phyloP scores from a whole-genome alignment of 176 grass and related monocot genomes.

The Oryza rufipogon region DNA sequence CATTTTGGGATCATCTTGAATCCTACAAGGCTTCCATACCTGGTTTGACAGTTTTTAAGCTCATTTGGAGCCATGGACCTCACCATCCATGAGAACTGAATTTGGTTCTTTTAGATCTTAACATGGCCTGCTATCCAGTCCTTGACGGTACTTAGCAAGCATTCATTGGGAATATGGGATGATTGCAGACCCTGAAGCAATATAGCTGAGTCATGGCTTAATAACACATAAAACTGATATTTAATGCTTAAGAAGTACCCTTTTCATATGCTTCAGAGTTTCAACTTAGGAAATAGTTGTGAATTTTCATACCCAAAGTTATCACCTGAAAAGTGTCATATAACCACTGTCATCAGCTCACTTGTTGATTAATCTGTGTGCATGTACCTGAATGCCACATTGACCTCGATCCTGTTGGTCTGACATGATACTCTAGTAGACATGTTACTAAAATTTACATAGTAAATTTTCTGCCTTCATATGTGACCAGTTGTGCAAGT shows the following conservation, averaged over 20 bases:
- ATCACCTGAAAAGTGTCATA: neutral
- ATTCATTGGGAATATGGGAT: neutral
- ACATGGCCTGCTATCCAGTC: neutral
- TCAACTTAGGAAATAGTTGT: neutral
- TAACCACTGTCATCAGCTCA: neutral
- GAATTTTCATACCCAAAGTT: neutral
- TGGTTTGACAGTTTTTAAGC: neutral
- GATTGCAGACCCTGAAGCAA: neutral
- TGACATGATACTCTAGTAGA: neutral
- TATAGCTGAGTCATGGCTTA: neutral
- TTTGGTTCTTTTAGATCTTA: neutral
- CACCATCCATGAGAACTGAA: neutral
- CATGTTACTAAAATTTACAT: neutral
- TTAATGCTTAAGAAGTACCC: neutral
- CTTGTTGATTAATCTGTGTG: neutral
- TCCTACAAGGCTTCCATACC: neutral
- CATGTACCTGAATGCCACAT: neutral
- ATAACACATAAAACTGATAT: neutral
- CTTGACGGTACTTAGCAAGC: neutral
- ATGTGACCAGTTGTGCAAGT: no score
- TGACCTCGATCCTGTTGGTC: neutral
- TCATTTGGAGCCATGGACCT: neutral
- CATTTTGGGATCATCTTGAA: neutral
- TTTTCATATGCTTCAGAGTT: neutral
- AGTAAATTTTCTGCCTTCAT: neutral